A percentile compares a stretch with the other conserved stretches of the same genome.
Evolutionary conservation across 345 rosid species (phyloP).

Genomic region (Euclidium syriacum): DNA sequence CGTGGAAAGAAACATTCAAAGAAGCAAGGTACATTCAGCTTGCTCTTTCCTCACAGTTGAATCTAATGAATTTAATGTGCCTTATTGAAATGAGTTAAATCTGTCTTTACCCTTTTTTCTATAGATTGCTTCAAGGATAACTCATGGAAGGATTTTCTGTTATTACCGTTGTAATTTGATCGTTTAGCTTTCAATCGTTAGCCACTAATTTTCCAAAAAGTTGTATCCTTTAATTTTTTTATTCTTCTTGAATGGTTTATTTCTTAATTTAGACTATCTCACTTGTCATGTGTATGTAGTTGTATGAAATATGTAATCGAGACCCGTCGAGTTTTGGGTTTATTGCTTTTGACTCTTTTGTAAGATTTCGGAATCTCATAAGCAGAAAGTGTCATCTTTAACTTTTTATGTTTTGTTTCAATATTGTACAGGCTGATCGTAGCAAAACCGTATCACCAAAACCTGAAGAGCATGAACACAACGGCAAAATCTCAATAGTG

Average conservation of each 20-base stretch:
- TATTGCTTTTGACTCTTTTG: neutral
- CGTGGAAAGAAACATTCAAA: conserved; percentile 29
- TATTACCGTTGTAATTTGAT: too few relatives aligned
- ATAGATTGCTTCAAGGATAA: too few relatives aligned
- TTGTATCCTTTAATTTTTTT: too few relatives aligned
- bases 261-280: neutral
- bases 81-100: too few relatives aligned
- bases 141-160: too few relatives aligned
- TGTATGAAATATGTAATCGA: too few relatives aligned
- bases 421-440: conserved; percentile 16
- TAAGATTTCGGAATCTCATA: neutral
- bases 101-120: too few relatives aligned
- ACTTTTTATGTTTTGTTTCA: neutral
- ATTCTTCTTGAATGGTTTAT: conserved; percentile 14
- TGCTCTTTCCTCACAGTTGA: too few relatives aligned
- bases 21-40: conserved; percentile 35
- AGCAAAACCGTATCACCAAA: neutral
- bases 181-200: neutral
- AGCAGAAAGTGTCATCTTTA: neutral
- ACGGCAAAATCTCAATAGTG: too few relatives aligned
- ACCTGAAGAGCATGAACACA: conserved; percentile 7
- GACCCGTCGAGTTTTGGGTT: too few relatives aligned
- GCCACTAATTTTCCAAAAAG: neutral
- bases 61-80: too few relatives aligned
- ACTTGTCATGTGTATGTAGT: too few relatives aligned